phyloP scores from a whole-genome alignment of 2,329 filamentous ascomycete genomes.

The Cryphonectria naterciae region DNA sequence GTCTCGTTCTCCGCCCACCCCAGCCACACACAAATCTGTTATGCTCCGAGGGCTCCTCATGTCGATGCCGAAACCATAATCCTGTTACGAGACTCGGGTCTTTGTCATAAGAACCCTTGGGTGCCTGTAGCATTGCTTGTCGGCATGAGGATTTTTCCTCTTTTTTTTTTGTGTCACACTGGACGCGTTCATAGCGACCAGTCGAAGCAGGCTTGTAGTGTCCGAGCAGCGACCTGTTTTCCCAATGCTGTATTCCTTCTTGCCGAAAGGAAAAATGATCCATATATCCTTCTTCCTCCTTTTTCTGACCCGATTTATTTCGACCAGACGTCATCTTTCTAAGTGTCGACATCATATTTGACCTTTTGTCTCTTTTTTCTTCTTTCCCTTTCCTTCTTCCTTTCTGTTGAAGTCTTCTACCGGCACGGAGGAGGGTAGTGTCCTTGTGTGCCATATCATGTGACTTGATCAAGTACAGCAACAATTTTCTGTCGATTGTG shows the following conservation, averaged over 20 bases:
- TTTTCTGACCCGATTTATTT: slow-evolving; percentile 1
- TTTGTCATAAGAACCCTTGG: not conserved
- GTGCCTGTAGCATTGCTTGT: not conserved
- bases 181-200: slow-evolving; percentile 23
- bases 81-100: slow-evolving; percentile 1
- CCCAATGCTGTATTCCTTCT: slow-evolving; percentile 9
- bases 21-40: not conserved
- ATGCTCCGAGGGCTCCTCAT: not conserved
- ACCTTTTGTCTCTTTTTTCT: too few relatives aligned
- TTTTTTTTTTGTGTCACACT: not conserved
- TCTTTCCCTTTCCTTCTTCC: too few relatives aligned
- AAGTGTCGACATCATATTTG: slow-evolving; percentile 1
- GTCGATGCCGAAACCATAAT: not conserved
- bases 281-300: slow-evolving; percentile 14
- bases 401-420: not conserved
- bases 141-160: not conserved
- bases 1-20: not conserved
- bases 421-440: not conserved
- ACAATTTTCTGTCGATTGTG: not conserved
- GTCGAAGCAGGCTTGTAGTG: not conserved
- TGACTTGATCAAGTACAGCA: not conserved
- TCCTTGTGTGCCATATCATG: not conserved
- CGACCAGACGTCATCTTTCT: slow-evolving; percentile 1
- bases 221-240: not conserved
- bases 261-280: not conserved